Evolutionary conservation across 2,329 filamentous ascomycete genomes (phyloP).

Genomic region (Venturiaceae sp.): DNA sequence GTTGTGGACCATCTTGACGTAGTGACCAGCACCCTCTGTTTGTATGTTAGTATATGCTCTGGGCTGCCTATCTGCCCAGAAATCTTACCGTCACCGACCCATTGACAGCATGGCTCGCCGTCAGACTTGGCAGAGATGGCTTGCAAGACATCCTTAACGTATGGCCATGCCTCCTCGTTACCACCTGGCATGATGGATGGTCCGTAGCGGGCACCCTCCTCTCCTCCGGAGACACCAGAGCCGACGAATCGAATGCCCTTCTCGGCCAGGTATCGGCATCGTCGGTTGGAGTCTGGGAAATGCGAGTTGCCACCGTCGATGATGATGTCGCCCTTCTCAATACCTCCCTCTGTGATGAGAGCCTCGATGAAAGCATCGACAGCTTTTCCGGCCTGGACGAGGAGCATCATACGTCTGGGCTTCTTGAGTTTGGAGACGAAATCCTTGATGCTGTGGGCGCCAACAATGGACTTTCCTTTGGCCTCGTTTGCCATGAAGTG

Average conservation of each 20-base stretch:
- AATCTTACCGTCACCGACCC: slow-evolving; percentile 73
- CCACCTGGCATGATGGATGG: slow-evolving; percentile 98
- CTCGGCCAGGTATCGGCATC: slow-evolving; percentile 71
- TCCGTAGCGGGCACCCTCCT: slow-evolving; percentile 96
- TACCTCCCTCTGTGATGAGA: slow-evolving; percentile 60
- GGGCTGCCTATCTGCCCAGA: neutral
- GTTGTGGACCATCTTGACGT: slow-evolving; percentile 99
- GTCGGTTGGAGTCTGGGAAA: slow-evolving; percentile 98
- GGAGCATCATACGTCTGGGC: slow-evolving; percentile 93
- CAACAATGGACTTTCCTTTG: slow-evolving; percentile 80
- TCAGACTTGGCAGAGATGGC: slow-evolving; percentile 96
- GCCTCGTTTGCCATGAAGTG: slow-evolving; percentile 33
- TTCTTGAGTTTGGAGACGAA: slow-evolving; percentile 96
- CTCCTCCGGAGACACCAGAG: slow-evolving; percentile 94
- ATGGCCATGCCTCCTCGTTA: slow-evolving; percentile 94
- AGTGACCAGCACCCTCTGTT: slow-evolving; percentile 85
- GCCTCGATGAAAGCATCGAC: slow-evolving; percentile 99
- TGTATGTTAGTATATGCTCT: neutral
- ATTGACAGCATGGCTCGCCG: slow-evolving; percentile 95
- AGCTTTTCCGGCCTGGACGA: slow-evolving; percentile 96
- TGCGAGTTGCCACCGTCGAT: slow-evolving; percentile 99
- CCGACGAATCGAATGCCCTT: slow-evolving; percentile 97
- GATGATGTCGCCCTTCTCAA: slow-evolving; percentile 89
- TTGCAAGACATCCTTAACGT: slow-evolving; percentile 99
- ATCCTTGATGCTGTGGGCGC: slow-evolving; percentile 88